Conservation (phyloP, 495 filamentous ascomycete species). For the Podospora pseudopauciseta region DNA sequence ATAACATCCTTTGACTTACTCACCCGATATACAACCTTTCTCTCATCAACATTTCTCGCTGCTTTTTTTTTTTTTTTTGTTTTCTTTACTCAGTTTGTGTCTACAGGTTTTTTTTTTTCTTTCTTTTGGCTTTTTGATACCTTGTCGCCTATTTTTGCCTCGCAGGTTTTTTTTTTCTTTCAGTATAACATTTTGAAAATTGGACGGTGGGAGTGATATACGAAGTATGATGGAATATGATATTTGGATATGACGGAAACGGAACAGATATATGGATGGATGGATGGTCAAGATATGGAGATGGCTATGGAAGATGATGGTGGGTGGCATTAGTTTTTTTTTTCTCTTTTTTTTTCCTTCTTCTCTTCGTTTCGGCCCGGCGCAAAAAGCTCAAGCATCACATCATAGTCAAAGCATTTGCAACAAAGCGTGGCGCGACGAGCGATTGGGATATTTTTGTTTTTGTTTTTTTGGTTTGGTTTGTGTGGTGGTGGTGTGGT, state of each 20-base stretch:
- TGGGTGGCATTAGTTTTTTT: background rate
- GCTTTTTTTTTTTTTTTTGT: background rate
- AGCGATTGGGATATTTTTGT: conserved; percentile 5
- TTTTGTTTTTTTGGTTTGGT: conserved; percentile 18
- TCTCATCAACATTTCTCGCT: conserved; percentile 1
- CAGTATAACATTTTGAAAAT: background rate
- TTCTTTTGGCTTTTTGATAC: conserved; percentile 29
- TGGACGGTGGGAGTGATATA: background rate
- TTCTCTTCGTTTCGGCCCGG: background rate
- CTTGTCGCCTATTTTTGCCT: conserved; percentile 25
- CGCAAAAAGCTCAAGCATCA: conserved; percentile 14
- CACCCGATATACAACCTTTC: background rate
- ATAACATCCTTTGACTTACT: background rate
- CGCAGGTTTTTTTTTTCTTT: conserved; percentile 12
- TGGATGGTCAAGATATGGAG: background rate
- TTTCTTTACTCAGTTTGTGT: conserved; percentile 1
- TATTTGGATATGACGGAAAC: background rate
- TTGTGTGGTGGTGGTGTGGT: background rate
- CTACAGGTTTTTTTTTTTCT: background rate
- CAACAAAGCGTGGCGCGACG: conserved; percentile 8
- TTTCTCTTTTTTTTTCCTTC: background rate
- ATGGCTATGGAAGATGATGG: background rate
- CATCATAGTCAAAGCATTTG: background rate
- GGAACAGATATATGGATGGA: background rate
- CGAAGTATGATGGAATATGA: background rate